Conservation (phyloP, 495 filamentous ascomycete species). For the Neurospora discreta region DNA sequence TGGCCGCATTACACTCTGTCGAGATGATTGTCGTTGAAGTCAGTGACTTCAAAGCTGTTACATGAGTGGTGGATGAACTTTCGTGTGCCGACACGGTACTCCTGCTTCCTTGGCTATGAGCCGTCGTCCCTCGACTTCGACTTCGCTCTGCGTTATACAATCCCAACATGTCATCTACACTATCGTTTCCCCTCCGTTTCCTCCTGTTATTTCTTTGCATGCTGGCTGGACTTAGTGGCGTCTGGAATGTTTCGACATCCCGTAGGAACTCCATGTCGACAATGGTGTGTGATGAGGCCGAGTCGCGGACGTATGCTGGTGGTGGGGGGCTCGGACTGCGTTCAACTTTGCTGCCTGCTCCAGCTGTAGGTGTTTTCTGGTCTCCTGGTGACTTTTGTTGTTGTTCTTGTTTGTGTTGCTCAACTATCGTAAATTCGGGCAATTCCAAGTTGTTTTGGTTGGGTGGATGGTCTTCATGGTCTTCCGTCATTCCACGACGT, state of each 20-base stretch:
- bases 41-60: background rate
- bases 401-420: constrained; percentile 7
- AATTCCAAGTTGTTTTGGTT: constrained; percentile 14
- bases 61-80: background rate
- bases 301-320: constrained; percentile 11
- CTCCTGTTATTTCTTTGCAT: constrained; percentile 7
- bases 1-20: background rate
- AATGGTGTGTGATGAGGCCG: constrained; percentile 14
- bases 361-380: background rate
- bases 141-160: constrained; percentile 17
- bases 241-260: constrained; percentile 1
- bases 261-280: constrained; percentile 4
- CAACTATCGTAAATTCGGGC: constrained; percentile 20
- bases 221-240: constrained; percentile 5
- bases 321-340: background rate
- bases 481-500: constrained; percentile 11
- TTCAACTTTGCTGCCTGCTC: background rate
- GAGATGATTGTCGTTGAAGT: background rate
- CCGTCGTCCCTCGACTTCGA: constrained; percentile 3
- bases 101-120: background rate
- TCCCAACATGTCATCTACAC: constrained; percentile 24
- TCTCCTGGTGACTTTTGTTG: background rate
- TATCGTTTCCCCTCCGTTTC: constrained; percentile 11
- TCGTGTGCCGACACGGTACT: background rate
- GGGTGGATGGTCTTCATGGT: constrained; percentile 8